Conservation (phyloP, 805 yeast genomes). For the Metschnikowia bowlesiae region DNA sequence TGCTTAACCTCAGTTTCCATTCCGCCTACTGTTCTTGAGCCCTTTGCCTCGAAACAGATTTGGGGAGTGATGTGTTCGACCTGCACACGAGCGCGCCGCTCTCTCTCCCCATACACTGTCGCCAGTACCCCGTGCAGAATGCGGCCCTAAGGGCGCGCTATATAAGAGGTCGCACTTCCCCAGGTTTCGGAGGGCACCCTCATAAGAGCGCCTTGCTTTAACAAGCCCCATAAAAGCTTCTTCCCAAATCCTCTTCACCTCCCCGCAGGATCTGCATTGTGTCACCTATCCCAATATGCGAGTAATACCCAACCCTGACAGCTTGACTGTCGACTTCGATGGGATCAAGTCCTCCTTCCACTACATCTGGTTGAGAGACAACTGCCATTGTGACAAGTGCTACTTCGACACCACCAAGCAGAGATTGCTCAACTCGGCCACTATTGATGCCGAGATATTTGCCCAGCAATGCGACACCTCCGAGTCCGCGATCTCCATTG, state of each 20-base stretch:
- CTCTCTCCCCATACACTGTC: slow-evolving; percentile 7
- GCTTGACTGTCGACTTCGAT: slow-evolving; percentile 9
- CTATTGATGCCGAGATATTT: slow-evolving; percentile 29
- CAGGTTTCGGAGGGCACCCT: not conserved
- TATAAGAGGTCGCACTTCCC: not conserved
- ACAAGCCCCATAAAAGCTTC: no score
- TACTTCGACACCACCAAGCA: slow-evolving; percentile 55
- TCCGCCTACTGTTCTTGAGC: no score
- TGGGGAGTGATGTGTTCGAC: not conserved
- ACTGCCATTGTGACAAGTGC: slow-evolving; percentile 55
- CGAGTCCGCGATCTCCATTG: slow-evolving; percentile 15
- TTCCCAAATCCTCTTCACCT: not conserved
- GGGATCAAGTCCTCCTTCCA: slow-evolving; percentile 13
- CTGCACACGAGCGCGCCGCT: not conserved
- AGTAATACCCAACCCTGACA: slow-evolving; percentile 1
- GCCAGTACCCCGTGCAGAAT: not conserved
- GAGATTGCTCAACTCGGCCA: slow-evolving; percentile 52
- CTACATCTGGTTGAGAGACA: slow-evolving; percentile 60
- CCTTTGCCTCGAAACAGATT: no score
- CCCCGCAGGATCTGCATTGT: no score
- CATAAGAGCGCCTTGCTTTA: no score
- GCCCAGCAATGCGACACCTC: slow-evolving; percentile 15
- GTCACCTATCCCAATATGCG: not conserved
- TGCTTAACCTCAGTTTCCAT: not conserved
- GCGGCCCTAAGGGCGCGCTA: not conserved